These are phyloP conservation scores for Suillus weaverae DNA, from an alignment of 768 basidiomycete genomes.

Conservation along the genomic window DNA sequence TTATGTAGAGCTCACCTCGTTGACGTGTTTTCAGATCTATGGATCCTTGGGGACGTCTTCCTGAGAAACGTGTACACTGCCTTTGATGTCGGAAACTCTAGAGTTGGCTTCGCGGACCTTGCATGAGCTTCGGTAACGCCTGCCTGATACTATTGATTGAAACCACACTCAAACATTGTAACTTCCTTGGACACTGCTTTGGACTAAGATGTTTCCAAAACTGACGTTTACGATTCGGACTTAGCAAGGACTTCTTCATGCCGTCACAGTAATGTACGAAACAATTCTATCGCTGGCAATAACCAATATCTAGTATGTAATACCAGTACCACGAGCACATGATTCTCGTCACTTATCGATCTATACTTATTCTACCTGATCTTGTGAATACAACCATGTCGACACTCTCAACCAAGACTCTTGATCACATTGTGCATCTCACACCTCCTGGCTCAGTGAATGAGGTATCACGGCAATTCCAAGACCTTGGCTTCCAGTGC, in stretches of 20 bases:
- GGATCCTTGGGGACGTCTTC: constrained; percentile 42
- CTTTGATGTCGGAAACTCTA: constrained; percentile 41
- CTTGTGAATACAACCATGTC: constrained; percentile 18
- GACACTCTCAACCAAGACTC: constrained; percentile 37
- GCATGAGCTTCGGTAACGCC: constrained; percentile 14
- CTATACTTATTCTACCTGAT: not conserved
- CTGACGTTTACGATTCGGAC: not conserved
- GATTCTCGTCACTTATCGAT: not conserved
- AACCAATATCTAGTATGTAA: not conserved
- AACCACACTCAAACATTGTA: not conserved
- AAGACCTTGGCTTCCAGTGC: constrained; percentile 66
- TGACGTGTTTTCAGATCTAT: constrained; percentile 20
- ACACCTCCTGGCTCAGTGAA: constrained; percentile 60
- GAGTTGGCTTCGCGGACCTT: constrained; percentile 43
- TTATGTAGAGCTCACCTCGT: not conserved
- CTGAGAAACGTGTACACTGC: constrained; percentile 46
- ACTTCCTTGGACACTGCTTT: not conserved
- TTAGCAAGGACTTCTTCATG: not conserved
- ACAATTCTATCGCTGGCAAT: not conserved
- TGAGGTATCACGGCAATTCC: constrained; percentile 51
- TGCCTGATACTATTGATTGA: not conserved
- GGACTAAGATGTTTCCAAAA: not conserved
- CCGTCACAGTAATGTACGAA: not conserved
- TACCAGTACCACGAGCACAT: not conserved
- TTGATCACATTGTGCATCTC: constrained; percentile 76